Conservation (phyloP, 106 monocot genomes). For the Posidonia australis region DNA sequence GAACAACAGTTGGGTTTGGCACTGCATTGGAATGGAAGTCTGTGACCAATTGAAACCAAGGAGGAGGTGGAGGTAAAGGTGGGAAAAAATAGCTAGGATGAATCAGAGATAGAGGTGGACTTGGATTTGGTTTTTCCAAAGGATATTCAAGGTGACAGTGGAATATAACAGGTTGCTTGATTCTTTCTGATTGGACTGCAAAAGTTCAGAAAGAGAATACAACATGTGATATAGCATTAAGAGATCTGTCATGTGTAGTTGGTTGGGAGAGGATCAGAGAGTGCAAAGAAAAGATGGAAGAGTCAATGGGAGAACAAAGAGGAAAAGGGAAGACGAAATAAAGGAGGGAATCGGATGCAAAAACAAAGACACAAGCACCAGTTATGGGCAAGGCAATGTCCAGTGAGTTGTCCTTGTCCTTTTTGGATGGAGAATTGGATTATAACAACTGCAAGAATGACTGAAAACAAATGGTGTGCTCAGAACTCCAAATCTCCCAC, state of each 20-base stretch:
- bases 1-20: neutral
- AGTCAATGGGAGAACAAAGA: constrained; percentile 2
- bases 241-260: too few species aligned
- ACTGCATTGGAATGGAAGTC: neutral
- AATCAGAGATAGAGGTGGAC: neutral
- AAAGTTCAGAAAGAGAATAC: constrained; percentile 1
- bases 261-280: too few species aligned
- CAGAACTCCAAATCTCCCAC: too few species aligned
- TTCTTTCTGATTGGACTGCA: neutral
- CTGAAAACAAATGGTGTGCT: too few species aligned
- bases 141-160: constrained; percentile 4
- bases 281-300: too few species aligned
- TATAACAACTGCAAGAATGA: too few species aligned
- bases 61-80: neutral
- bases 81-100: neutral
- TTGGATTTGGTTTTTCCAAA: neutral
- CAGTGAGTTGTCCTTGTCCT: too few species aligned
- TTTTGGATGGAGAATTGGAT: too few species aligned
- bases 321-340: neutral
- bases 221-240: neutral
- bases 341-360: constrained; percentile 5
- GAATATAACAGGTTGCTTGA: neutral
- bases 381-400: too few species aligned
- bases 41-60: neutral
- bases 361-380: too few species aligned